Base-by-base conservation (phyloP, 1,284 basidiomycete species). In the Lentinus polychrous region DNA sequence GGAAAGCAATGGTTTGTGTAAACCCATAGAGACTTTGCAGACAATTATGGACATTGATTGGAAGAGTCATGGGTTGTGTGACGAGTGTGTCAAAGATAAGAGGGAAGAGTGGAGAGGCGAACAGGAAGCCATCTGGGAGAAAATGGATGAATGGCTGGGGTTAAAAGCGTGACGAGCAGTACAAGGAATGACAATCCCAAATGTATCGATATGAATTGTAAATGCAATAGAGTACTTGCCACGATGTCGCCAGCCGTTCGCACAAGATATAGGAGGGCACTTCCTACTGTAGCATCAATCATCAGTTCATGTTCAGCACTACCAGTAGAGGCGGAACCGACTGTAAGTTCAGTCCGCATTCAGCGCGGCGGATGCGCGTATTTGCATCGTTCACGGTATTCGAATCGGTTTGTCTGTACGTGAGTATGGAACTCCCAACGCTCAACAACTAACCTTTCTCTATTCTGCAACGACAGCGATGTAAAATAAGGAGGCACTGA, bases 1-100 rank as follows among this genome's bases (percentile, higher is more conserved):
- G 20, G 74, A 74, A 45, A 76, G 77, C 12, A 79, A 81, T 41
- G 83, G 77, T 51, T 51, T 65, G 2, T 62, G 62, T 45, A 78
- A 76, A 48, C 84, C 86, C 17, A 68, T 88, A 18, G 82, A 86
- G 65, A 81, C 79, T 23, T 65, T 88, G 18, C 73, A 80, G 56
- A 62, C 65, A 41, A 72, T 86, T 44, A 80, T 78, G 55, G 61
- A 58, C 12, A 67, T 81, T 8, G 70, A 80, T 55, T 87, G 84
- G 86, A 67, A 51, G 3, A 60, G 61, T 10, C 66, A 72, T 46
- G 83, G 82, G 0, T 51, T 86, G 18, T 87, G 85, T 61, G 57
- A 57, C 8, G 68, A 70, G 8, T 88, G 85, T 56, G 69, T 75
- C 11, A 55, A 59, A 48, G 77, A 78, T 48, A 86, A 85, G 66